Evolutionary conservation across 352 stramenopile species (phyloP).

Genomic region (Globisporangium iwayamae): DNA sequence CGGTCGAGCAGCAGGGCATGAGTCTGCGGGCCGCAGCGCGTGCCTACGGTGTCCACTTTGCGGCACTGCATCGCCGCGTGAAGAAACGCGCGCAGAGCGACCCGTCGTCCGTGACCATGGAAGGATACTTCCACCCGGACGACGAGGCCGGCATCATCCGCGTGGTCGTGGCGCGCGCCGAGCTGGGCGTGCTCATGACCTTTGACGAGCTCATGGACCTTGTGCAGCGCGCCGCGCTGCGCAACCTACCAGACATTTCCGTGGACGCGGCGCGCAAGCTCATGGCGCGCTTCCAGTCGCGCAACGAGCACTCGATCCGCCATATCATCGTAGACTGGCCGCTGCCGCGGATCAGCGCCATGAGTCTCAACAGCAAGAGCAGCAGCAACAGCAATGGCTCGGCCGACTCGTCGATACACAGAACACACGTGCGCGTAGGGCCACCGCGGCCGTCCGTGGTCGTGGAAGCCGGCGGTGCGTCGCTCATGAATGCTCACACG

Average conservation of each 20-base stretch:
- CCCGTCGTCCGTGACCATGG: conserved; percentile 6
- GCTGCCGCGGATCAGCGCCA: conserved; percentile 10
- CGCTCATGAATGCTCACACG: background rate
- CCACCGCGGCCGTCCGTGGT: conserved; percentile 13
- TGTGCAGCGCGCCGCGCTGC: conserved; percentile 43
- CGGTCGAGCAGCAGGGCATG: conserved; percentile 55
- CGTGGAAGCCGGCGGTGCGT: background rate
- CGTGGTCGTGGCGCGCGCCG: conserved; percentile 48
- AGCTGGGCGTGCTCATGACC: conserved; percentile 63
- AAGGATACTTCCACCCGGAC: conserved; percentile 48
- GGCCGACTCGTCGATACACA: background rate
- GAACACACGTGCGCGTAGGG: background rate
- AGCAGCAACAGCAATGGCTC: conserved; percentile 1
- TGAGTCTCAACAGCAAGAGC: conserved; percentile 5
- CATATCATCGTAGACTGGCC: conserved; percentile 53
- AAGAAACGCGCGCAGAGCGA: conserved; percentile 47
- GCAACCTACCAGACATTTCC: conserved; percentile 58
- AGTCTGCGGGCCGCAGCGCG: conserved; percentile 47
- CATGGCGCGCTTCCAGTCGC: conserved; percentile 44
- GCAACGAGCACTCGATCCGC: conserved; percentile 47
- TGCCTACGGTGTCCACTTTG: conserved; percentile 52
- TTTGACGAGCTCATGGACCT: conserved; percentile 63
- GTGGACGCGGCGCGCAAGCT: conserved; percentile 49
- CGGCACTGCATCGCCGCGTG: conserved; percentile 49
- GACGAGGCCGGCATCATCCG: conserved; percentile 58